These are phyloP conservation scores for Trichoderma arundinaceum DNA, from an alignment of 2,329 filamentous ascomycete species.

Conservation along the genomic window DNA sequence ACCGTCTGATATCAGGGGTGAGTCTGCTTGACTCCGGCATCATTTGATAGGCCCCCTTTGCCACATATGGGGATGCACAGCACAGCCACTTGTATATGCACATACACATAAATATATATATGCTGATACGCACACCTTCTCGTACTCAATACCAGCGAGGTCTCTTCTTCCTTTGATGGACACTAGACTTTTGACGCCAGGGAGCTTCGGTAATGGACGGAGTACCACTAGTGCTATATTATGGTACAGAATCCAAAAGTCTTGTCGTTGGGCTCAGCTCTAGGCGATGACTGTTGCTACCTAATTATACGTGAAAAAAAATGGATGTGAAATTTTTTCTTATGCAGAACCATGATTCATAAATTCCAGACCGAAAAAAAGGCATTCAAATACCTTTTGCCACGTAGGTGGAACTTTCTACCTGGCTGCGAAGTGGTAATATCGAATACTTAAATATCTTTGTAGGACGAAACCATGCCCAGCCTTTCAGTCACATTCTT, in stretches of 20 bases:
- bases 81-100: neutral
- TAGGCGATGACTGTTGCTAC: slow-evolving; percentile 2
- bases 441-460: neutral
- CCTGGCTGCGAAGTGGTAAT: neutral
- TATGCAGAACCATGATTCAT: neutral
- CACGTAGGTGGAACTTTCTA: neutral
- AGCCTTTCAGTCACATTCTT: no score
- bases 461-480: neutral
- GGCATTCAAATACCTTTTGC: neutral
- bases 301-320: neutral
- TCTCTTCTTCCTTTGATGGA: no score
- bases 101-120: neutral
- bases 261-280: slow-evolving; percentile 6
- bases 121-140: neutral
- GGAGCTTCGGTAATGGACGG: neutral
- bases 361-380: neutral
- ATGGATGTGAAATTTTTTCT: neutral
- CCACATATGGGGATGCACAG: slow-evolving; percentile 4
- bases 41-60: neutral
- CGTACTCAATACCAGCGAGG: no score
- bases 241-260: neutral
- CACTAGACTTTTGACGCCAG: no score
- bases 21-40: neutral
- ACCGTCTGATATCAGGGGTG: neutral
- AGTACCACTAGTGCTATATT: neutral